Evolutionary conservation across 2,329 filamentous ascomycete genomes (phyloP).

Genomic region (Verticillium longisporum): DNA sequence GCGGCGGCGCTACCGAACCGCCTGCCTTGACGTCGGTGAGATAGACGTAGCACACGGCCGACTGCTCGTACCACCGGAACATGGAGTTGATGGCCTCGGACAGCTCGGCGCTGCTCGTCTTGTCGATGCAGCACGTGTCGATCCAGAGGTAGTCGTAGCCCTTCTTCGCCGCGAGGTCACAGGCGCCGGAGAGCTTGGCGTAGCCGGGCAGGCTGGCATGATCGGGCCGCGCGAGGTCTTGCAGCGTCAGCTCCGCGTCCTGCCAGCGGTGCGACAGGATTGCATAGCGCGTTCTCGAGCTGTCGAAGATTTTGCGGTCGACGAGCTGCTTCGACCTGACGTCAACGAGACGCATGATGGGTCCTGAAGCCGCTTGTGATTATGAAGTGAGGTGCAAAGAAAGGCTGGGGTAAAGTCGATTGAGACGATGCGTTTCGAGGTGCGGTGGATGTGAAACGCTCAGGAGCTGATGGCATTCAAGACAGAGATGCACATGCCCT

Average conservation of each 20-base stretch:
- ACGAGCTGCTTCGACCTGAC: not conserved
- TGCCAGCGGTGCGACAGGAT: conserved; percentile 14
- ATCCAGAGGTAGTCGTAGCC: not conserved
- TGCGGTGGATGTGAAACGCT: no score
- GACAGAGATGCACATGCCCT: no score
- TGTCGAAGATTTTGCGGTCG: not conserved
- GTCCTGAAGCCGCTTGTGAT: no score
- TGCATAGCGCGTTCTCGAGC: conserved; percentile 7
- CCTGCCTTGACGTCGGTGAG: conserved; percentile 8
- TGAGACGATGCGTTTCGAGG: no score
- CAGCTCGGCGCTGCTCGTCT: not conserved
- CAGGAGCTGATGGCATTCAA: no score
- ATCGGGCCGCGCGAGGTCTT: not conserved
- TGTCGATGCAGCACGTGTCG: conserved; percentile 4
- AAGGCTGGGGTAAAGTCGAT: no score
- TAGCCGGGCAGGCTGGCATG: not conserved
- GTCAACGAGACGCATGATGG: not conserved
- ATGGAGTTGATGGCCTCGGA: conserved; percentile 11
- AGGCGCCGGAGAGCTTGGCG: conserved; percentile 11
- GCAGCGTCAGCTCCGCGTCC: conserved; percentile 7
- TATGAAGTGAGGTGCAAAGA: no score
- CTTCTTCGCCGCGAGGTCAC: not conserved
- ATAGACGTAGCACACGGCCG: conserved; percentile 13
- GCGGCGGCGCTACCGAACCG: not conserved
- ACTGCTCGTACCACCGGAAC: conserved; percentile 11